Conservation (phyloP, 495 filamentous ascomycete species). For the Cercophora newfieldiana region DNA sequence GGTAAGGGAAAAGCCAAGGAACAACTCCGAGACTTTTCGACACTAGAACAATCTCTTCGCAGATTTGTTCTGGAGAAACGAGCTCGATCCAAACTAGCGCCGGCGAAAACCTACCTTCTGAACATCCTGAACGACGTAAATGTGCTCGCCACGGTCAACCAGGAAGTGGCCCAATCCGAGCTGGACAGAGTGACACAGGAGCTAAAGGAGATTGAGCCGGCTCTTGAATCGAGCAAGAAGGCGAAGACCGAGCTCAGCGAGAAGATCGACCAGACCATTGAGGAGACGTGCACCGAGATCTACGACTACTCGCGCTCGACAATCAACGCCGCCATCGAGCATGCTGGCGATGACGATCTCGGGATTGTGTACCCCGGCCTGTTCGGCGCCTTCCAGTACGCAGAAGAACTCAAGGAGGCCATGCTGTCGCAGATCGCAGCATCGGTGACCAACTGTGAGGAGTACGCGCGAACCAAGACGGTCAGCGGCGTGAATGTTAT, state of each 20-base stretch:
- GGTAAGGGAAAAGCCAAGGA: slow-evolving; percentile 89
- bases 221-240: slow-evolving; percentile 78
- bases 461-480: slow-evolving; percentile 76
- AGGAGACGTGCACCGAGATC: slow-evolving; percentile 78
- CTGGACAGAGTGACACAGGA: slow-evolving; percentile 81
- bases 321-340: slow-evolving; percentile 67
- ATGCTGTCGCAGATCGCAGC: slow-evolving; percentile 85
- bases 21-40: slow-evolving; percentile 83
- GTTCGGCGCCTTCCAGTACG: slow-evolving; percentile 83
- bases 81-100: slow-evolving; percentile 90
- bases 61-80: slow-evolving; percentile 96
- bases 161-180: slow-evolving; percentile 81
- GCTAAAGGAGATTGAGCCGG: slow-evolving; percentile 78
- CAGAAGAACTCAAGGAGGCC: slow-evolving; percentile 86
- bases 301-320: slow-evolving; percentile 77
- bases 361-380: slow-evolving; percentile 85
- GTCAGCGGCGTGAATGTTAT: slow-evolving; percentile 82
- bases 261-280: slow-evolving; percentile 76
- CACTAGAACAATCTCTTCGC: slow-evolving; percentile 81
- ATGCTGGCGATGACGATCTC: slow-evolving; percentile 73
- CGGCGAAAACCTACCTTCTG: slow-evolving; percentile 92
- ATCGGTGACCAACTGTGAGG: slow-evolving; percentile 77
- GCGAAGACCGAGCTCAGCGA: slow-evolving; percentile 81
- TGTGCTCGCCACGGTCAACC: slow-evolving; percentile 80
- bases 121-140: slow-evolving; percentile 87